A percentile compares a stretch with the other conserved stretches of the same genome.
These are phyloP conservation scores for Acanthamoeba castellanii DNA, from an alignment of 208 protist species.

Conservation along the genomic window DNA sequence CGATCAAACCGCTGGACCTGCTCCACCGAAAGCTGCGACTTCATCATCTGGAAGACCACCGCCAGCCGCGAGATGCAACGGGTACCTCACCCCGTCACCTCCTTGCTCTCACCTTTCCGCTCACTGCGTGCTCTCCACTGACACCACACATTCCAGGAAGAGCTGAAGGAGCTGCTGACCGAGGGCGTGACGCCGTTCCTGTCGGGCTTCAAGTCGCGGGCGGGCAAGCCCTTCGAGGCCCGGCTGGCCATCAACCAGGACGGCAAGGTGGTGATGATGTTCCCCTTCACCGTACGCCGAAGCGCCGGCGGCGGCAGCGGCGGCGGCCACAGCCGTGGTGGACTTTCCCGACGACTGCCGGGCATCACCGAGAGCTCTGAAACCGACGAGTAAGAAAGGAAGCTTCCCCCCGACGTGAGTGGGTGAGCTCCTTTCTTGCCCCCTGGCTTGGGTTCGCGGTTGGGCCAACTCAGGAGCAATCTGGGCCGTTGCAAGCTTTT, in stretches of 20 bases:
- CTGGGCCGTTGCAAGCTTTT: too few relatives aligned
- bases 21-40: conserved; percentile 55
- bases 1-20: conserved; percentile 34
- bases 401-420: too few relatives aligned
- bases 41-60: conserved; percentile 68
- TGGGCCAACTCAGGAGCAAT: too few relatives aligned
- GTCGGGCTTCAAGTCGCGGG: conserved; percentile 48
- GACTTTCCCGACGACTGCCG: background rate
- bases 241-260: conserved; percentile 68
- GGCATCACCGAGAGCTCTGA: background rate
- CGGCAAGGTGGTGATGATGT: conserved; percentile 71
- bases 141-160: background rate
- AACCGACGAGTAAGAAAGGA: background rate
- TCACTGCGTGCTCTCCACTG: too few relatives aligned
- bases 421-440: too few relatives aligned
- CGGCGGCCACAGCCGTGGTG: background rate
- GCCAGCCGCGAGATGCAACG: conserved; percentile 12
- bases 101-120: background rate
- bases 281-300: conserved; percentile 5
- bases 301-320: background rate
- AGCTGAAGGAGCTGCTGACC: conserved; percentile 23
- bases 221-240: conserved; percentile 63
- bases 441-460: too few relatives aligned
- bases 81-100: background rate
- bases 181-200: conserved; percentile 59